Evolutionary conservation across 140 eudicot species (phyloP).

Genomic region (Oenanthe javanica): DNA sequence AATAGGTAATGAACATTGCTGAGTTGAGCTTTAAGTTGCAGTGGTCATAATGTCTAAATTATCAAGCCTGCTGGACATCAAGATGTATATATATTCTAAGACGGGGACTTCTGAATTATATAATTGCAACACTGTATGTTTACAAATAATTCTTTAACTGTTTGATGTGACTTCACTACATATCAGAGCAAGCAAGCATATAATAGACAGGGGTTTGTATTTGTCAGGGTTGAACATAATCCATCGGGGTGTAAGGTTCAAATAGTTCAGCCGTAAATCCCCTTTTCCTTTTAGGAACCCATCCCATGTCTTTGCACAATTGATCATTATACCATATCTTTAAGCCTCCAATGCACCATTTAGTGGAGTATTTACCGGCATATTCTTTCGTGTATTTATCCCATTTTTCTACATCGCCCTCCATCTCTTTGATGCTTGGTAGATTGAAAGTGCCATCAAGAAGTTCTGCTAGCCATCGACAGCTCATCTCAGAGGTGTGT

Average conservation of each 20-base stretch:
- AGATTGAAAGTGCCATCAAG: conserved; percentile 51
- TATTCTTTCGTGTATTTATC: conserved; percentile 38
- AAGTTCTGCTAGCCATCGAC: conserved; percentile 61
- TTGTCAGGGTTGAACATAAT: conserved; percentile 30
- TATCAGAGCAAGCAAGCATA: not conserved
- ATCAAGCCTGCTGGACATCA: not conserved
- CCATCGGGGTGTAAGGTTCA: conserved; percentile 51
- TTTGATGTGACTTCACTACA: not conserved
- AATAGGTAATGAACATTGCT: not conserved
- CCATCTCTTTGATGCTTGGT: conserved; percentile 52
- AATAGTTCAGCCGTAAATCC: conserved; percentile 41
- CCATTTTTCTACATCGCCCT: conserved; percentile 42
- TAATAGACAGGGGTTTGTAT: not conserved
- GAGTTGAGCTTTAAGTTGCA: not conserved
- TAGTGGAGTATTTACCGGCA: conserved; percentile 28
- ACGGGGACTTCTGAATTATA: not conserved
- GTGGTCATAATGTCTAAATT: not conserved
- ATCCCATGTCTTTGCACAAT: conserved; percentile 55
- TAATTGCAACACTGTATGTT: not conserved
- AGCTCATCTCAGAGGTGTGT: conserved; percentile 59
- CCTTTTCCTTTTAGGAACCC: conserved; percentile 43
- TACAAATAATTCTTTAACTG: not conserved
- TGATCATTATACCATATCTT: conserved; percentile 69
- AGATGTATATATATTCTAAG: not conserved
- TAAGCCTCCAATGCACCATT: conserved; percentile 41